Percentiles rank a stretch among this genome's conserved stretches.
These are phyloP conservation scores for Wickerhamiella slavikovae DNA, from an alignment of 805 yeast species.

Conservation along the genomic window DNA sequence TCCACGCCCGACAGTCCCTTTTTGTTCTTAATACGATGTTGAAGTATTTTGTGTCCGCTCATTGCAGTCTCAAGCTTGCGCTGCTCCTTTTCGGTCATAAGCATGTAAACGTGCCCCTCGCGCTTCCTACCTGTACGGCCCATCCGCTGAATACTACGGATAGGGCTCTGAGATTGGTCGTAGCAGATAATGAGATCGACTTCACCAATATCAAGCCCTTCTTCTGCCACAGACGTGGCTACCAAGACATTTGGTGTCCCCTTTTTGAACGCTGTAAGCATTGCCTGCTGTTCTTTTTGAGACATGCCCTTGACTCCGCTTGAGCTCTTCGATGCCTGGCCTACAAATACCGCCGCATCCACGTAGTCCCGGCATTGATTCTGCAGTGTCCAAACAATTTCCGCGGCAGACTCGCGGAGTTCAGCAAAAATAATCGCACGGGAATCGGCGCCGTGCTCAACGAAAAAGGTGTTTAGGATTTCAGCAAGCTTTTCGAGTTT, in stretches of 20 bases:
- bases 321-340: constrained; percentile 39
- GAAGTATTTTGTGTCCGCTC: constrained; percentile 65
- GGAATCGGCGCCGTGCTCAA: constrained; percentile 20
- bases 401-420: constrained; percentile 74
- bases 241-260: constrained; percentile 67
- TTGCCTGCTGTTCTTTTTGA: constrained; percentile 68
- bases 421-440: constrained; percentile 81
- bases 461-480: constrained; percentile 37
- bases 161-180: constrained; percentile 86
- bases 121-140: constrained; percentile 96
- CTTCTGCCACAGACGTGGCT: constrained; percentile 96
- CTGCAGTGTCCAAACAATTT: constrained; percentile 43
- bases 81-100: constrained; percentile 62
- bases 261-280: constrained; percentile 48
- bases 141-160: constrained; percentile 85
- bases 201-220: constrained; percentile 95
- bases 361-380: constrained; percentile 17
- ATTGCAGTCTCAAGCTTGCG: constrained; percentile 64
- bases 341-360: constrained; percentile 75
- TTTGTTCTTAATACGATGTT: constrained; percentile 30
- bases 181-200: constrained; percentile 85
- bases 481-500: constrained; percentile 41
- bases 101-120: constrained; percentile 59
- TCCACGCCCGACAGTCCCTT: constrained; percentile 22
- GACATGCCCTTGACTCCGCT: constrained; percentile 54